A percentile compares a stretch with the other conserved stretches of the same genome.
These are phyloP conservation scores for Camelina sativa DNA, from an alignment of 345 rosid genomes.

Conservation along the genomic window DNA sequence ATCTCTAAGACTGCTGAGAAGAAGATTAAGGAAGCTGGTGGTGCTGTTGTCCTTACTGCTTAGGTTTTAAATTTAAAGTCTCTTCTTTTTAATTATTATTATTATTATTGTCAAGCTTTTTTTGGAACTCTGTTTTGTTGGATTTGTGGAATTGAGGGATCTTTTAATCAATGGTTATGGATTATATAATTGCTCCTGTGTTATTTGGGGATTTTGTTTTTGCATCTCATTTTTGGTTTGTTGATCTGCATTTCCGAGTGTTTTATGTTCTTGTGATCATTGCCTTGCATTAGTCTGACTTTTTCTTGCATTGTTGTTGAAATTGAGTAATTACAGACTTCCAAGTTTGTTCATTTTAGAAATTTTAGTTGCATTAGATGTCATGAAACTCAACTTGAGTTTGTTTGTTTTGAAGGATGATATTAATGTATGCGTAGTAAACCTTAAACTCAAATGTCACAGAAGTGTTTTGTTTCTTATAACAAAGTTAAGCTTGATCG, in stretches of 20 bases:
- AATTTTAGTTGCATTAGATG: too few relatives aligned
- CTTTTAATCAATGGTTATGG: slow-evolving; percentile 26
- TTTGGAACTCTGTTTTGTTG: slow-evolving; percentile 31
- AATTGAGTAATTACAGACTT: too few relatives aligned
- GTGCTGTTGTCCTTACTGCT: slow-evolving; percentile 58
- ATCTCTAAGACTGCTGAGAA: slow-evolving; percentile 66
- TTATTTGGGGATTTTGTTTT: background rate
- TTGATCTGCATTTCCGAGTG: background rate
- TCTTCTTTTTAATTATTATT: background rate
- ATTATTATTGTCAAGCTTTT: background rate
- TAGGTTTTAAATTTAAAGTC: slow-evolving; percentile 15
- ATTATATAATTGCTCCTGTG: background rate
- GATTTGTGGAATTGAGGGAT: slow-evolving; percentile 23
- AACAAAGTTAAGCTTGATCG: background rate
- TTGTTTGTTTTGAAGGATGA: background rate
- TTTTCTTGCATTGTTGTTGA: too few relatives aligned
- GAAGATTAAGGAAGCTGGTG: slow-evolving; percentile 77
- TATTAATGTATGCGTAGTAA: background rate
- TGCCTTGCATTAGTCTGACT: background rate
- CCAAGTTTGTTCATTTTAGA: too few relatives aligned
- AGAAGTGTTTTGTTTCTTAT: background rate
- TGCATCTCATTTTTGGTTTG: background rate
- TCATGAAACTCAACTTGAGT: background rate
- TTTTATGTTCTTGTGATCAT: background rate
- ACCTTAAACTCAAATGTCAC: background rate